Evolutionary conservation across 345 rosid genomes (phyloP), one percentile per base, ranked within the genome.

Genomic region (Gossypium raimondii): DNA sequence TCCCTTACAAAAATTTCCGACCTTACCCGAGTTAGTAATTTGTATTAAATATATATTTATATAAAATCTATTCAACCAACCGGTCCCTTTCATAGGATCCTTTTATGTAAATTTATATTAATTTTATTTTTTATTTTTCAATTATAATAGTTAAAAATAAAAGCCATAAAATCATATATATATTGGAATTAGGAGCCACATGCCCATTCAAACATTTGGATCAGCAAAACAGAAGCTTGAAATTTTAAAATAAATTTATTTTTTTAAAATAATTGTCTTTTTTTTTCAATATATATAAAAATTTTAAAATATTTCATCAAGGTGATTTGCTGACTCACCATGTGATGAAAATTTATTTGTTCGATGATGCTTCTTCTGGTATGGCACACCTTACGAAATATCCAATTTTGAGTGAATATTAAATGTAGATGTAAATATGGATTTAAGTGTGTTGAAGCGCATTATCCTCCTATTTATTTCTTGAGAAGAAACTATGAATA

Each of bases 301-400:
- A 29, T 29, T 29, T 73, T 65, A 56, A 70, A 55, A 55, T 74
- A 73, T 58, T 43, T 55, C 67, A 14, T 18, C 67, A 65, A 41
- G 67, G 50, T 67, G 44, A 65, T 65, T 38, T 20, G 78, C 79
- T 77, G 78, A 79, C 66, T 70, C 69, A 65, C 77, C 88, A 82
- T 81, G 86, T 84, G 85, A 66, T 57, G 63, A 75, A 73, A 53
- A 6, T 70, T 60, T 48, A 63, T 77, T 24, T 74, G 50, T 59
- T 70, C 48, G 18, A 73, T 29, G 25, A 60, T 56, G 84, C 73
- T 70, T 68, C 63, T 24, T 77, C n/a, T 27, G 74, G 61, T 7
- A 57, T 50, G 29, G 59, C 78, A 44, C 79, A 77, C 56, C 8
- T 71, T 79, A 58, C 78, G 71, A 78, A 70, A 70, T 45, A 45